Evolutionary conservation across 2,329 filamentous ascomycete species (phyloP), one percentile per base, ranked within the genome.

Genomic region (Capronia americana): DNA sequence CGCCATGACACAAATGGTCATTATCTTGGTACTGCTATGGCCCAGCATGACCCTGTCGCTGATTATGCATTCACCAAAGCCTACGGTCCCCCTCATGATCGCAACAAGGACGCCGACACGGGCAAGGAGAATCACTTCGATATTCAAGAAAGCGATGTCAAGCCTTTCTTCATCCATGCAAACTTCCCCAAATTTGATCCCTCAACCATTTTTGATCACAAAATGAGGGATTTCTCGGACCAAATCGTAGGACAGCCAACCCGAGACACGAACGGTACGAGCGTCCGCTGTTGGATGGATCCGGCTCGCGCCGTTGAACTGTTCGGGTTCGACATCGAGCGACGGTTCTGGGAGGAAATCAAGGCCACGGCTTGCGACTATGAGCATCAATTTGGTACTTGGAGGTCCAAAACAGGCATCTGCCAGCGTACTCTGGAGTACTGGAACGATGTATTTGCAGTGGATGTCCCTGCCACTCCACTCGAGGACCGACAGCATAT

Each of bases 171-270:
- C 67, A 73, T 80, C 34, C 79, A 80, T 65, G 76, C 75, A 44
- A 79, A 79, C 64, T 75, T 74, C 58, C 78, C 78, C 30, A 80
- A 80, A 68, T 77, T 79, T 65, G 77, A 79, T 70, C 77, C 78
- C 1, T 75, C 74, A 17, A 77, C 75, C 2, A 71, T 80, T 30
- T 79, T 79, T 61, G 70, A 67, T 28, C 51, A 65, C 24, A 32
- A 65, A 56, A 64, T 51, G 23, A 48, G 14, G 8, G 71, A 72
- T 8, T 70, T 73, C 71, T 64, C 69, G 62, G 51, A 75, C 74
- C 57, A 76, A 72, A 64, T 66, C 20, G 34, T 30, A 6, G 63
- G 60, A 7, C 73, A 74, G 3, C 70, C 70, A 2, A 71, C 70
- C 17, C 73, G 73, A 30, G 73, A 75, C 17, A 70, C 73, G 46